Evolutionary conservation across 495 filamentous ascomycete species (phyloP), one percentile per base, ranked within the genome.

Genomic region (Penicillium samsonianum): DNA sequence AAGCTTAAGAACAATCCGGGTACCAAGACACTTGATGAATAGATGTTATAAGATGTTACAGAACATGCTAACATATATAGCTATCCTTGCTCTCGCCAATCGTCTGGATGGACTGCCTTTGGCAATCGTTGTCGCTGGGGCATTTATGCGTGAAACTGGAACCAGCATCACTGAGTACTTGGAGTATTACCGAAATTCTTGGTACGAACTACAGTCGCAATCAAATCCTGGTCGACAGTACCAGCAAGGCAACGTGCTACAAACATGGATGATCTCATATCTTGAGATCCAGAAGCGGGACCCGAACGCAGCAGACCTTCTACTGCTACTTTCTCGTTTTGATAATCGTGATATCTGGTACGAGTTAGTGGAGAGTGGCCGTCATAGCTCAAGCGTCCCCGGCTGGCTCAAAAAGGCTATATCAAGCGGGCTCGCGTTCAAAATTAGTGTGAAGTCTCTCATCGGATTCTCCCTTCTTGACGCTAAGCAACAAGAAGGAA

Each of bases 311-410:
- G 74, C 77, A 20, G 40, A 71, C 5, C 61, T 82, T 20, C 68
- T 83, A 17, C 55, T 69, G 5, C 57, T 80, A 7, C 78, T 76
- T 71, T 75, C 76, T 48, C 75, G 61, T 52, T 78, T 81, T 46
- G 73, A 80, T 60, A 79, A 78, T 58, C 73, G 76, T 55, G 78
- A 82, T 65, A 66, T 81, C 37, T 82, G 78, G 78, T 80, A 71
- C 56, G 73, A 79, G 54, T 67, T 82, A 48, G 17, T 78, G 17
- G n/a, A 60, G 23, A 44, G 53, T 50, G 56, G 58, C 17, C 16
- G 9, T 1, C 0, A 67, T 47, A 43, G 48, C 56, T 59, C 53
- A 2, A 8, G 62, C n/a, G 31, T 57, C 2, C 73, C 69, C 0
- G 7, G 10, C 9, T 79, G 68, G 75, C 59, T 77, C 16, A 14